Conservation (phyloP, 1,284 basidiomycete species). For the Leccinum pallidistipes region DNA sequence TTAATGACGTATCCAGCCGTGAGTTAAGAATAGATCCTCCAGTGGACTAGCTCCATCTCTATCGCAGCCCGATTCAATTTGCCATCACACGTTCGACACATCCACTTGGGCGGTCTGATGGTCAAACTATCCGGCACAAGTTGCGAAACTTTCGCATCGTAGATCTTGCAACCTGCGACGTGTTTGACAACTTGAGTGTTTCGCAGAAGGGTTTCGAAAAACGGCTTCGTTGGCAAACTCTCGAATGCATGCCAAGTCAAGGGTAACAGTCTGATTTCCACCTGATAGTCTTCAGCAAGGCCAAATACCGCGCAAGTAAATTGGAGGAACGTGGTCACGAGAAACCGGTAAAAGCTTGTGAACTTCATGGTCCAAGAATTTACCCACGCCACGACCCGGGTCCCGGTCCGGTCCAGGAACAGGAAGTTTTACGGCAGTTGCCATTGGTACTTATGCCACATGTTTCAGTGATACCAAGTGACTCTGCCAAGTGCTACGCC, state of each 20-base stretch:
- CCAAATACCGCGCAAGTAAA: constrained; percentile 57
- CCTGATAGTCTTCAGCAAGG: constrained; percentile 81
- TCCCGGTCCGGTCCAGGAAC: no score
- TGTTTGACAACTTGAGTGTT: constrained; percentile 70
- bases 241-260: constrained; percentile 80
- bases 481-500: no score
- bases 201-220: constrained; percentile 91
- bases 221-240: constrained; percentile 86
- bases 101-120: no score
- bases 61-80: constrained; percentile 87
- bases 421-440: no score
- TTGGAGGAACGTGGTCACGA: constrained; percentile 83
- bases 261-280: constrained; percentile 70
- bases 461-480: no score
- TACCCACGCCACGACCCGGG: no score
- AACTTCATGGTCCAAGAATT: constrained; percentile 50
- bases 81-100: constrained; percentile 56
- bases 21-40: no score
- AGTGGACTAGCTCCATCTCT: constrained; percentile 79
- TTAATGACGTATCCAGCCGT: no score
- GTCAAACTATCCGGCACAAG: no score
- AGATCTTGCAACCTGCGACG: no score
- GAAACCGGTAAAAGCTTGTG: constrained; percentile 30
- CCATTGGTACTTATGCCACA: no score
- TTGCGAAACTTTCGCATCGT: no score